Evolutionary conservation across 768 basidiomycete species (phyloP), one percentile per base, ranked within the genome.

Genomic region (Psilocybe sp.): DNA sequence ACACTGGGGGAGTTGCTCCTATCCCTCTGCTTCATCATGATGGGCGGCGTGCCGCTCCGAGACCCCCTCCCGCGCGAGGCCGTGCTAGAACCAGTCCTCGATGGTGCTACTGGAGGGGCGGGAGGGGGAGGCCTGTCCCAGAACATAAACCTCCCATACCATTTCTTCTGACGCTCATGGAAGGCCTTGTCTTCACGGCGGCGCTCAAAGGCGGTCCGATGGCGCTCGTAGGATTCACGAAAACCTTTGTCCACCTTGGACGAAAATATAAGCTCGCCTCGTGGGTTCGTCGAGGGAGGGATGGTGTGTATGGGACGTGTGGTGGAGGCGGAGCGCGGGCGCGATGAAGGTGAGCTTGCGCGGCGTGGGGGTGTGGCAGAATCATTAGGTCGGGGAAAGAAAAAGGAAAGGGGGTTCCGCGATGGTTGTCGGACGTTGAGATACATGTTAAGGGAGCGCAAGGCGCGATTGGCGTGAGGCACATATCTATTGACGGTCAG

Each of bases 261-360:
- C 2, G 90, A 93, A 69, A 99, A 97, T 48, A 98, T 97, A 51
- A 99, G 82, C 63, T 99, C 97, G 44, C 97, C 96, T 12, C 95
- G 86, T 3, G 96, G 94, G 66, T 93, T 97, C 23, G 75, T 74
- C 12, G 92, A 78, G 0, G 93, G 92, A 2, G 94, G 93, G 37
- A 97, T 95, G n/a, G 91, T 82, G 1, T 85, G 73, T 49, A 92
- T 84, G 44, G 79, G 78, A 19, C 79, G 68, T 23, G 81, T 76
- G 5, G 77, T 74, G 32, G 64, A 63, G 4, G 56, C 58, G 2
- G 69, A 63, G n/a, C 72, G 63, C 6, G 70, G 48, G 39, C 65
- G 62, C 14, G 70, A 63, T 39, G 69, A 68, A 40, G 71, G 61
- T 10, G 74, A 62, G 34, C 70, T 60, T n/a, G 78, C 62, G 46